Conservation (phyloP, 257 asterid species). For the Leptodermis oblonga region DNA sequence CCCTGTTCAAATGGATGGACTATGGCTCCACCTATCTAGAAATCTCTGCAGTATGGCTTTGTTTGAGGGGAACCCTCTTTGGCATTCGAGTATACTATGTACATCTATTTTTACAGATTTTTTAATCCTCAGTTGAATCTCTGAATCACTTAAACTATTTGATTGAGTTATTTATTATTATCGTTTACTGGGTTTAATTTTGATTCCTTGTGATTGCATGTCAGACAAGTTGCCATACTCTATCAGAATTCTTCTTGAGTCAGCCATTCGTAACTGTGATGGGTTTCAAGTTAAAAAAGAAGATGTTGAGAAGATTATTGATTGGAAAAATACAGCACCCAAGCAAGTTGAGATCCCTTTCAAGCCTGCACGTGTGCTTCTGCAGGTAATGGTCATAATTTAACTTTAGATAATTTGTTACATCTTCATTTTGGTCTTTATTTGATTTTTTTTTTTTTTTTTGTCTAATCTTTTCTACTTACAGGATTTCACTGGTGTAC, state of each 20-base stretch:
- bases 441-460: slow-evolving; percentile 17
- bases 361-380: slow-evolving; percentile 95
- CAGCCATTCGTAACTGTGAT: slow-evolving; percentile 95
- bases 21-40: neutral
- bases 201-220: slow-evolving; percentile 9
- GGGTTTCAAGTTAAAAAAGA: slow-evolving; percentile 86
- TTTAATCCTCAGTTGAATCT: neutral
- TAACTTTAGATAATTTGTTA: neutral
- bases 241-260: slow-evolving; percentile 83
- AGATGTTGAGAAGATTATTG: slow-evolving; percentile 88
- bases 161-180: neutral
- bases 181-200: neutral
- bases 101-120: neutral
- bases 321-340: slow-evolving; percentile 84
- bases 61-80: neutral
- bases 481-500: slow-evolving; percentile 97
- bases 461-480: slow-evolving; percentile 23
- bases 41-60: neutral
- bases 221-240: slow-evolving; percentile 94
- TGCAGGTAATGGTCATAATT: slow-evolving; percentile 57
- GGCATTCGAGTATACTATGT: neutral
- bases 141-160: neutral
- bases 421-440: neutral
- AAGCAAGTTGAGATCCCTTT: slow-evolving; percentile 91
- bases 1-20: neutral